Conservation (phyloP, 169 alveolate species). For the Cryptosporidium ryanae region DNA sequence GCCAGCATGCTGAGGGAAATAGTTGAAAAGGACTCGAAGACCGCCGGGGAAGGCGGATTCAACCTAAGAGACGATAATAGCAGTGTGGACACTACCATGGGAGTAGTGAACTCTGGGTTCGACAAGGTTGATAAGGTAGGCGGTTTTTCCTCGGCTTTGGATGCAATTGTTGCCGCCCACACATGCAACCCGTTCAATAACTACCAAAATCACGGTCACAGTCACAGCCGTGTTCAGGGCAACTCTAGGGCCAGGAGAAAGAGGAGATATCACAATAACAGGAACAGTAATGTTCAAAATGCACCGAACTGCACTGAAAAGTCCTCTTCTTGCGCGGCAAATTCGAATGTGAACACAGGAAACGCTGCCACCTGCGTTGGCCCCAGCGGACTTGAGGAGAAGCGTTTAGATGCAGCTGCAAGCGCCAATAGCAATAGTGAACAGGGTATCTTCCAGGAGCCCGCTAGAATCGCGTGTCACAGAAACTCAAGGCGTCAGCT, state of each 20-base stretch:
- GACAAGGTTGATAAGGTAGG: constrained; percentile 19
- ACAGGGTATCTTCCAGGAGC: neutral
- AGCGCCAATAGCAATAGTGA: neutral
- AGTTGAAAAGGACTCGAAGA: neutral
- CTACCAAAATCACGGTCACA: neutral
- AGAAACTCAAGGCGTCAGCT: constrained; percentile 22
- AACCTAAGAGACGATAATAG: constrained; percentile 56
- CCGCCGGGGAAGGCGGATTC: neutral
- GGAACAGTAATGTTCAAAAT: neutral
- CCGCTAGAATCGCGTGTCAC: constrained; percentile 1
- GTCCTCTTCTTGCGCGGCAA: too few species aligned
- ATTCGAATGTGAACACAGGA: neutral
- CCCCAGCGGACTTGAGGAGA: neutral
- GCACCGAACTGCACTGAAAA: neutral
- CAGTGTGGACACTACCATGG: constrained; percentile 70
- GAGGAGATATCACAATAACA: constrained; percentile 16
- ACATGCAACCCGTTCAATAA: constrained; percentile 51
- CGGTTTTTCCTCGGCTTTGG: constrained; percentile 28
- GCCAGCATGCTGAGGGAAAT: neutral
- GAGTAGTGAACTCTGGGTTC: constrained; percentile 55
- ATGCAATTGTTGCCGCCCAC: constrained; percentile 68
- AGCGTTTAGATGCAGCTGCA: neutral
- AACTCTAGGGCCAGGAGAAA: constrained; percentile 42
- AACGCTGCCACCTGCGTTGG: too few species aligned
- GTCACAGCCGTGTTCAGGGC: neutral